These are phyloP conservation scores for Penicillium sp. DNA, from an alignment of 2,329 filamentous ascomycete genomes.

Conservation along the genomic window DNA sequence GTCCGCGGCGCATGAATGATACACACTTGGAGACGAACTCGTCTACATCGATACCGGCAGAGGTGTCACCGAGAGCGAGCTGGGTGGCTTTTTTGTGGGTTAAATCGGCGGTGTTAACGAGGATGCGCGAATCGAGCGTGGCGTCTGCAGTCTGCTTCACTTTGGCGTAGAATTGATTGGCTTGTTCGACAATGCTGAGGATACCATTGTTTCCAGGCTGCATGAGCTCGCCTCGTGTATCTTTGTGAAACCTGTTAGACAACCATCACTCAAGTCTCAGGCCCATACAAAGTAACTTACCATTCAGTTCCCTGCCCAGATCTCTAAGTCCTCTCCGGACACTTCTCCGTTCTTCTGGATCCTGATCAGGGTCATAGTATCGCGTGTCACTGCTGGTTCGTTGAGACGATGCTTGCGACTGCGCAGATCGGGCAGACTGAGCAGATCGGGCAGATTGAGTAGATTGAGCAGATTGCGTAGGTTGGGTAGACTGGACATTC, in stretches of 20 bases:
- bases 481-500: slow-evolving; percentile 20
- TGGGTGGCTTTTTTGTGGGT: slow-evolving; percentile 74
- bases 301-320: slow-evolving; percentile 60
- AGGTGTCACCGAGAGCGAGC: slow-evolving; percentile 68
- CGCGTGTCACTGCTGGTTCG: slow-evolving; percentile 40
- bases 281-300: slow-evolving; percentile 34
- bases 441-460: not conserved
- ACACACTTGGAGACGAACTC: slow-evolving; percentile 91
- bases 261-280: not conserved
- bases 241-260: slow-evolving; percentile 36
- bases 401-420: slow-evolving; percentile 26
- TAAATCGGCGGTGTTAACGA: slow-evolving; percentile 77
- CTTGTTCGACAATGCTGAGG: slow-evolving; percentile 61
- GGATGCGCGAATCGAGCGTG: slow-evolving; percentile 80
- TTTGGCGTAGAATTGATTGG: slow-evolving; percentile 62
- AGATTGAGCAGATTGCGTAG: slow-evolving; percentile 8
- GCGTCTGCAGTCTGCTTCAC: slow-evolving; percentile 90
- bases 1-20: slow-evolving; percentile 73
- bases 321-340: slow-evolving; percentile 69
- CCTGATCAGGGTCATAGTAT: slow-evolving; percentile 79
- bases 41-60: slow-evolving; percentile 79
- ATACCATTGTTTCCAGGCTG: slow-evolving; percentile 64
- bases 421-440: not conserved
- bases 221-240: slow-evolving; percentile 70
- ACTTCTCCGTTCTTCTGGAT: slow-evolving; percentile 67